Base-by-base conservation (phyloP, 2,329 filamentous ascomycete species). In the Neofusicoccum sp. region DNA sequence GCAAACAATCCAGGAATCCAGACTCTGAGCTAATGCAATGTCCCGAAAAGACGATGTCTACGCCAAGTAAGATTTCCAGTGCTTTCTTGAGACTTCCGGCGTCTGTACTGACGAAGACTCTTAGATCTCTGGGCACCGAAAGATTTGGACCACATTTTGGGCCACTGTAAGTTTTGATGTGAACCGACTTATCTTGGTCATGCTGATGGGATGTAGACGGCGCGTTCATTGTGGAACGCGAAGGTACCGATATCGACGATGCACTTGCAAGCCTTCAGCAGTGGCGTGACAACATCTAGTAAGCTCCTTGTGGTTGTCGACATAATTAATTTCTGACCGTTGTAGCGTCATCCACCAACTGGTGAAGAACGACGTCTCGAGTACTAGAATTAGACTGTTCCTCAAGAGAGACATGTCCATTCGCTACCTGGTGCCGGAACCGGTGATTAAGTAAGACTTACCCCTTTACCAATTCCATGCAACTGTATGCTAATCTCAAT, bases 121-220 rank as follows among this genome's bases (percentile, higher is more conserved):
- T 14, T 20, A 62, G 64, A 72, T 12, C 86, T 97, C 1, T 98
- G 93, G 93, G 89, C 88, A 54, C 82, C 86, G 48, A 84, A 88
- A 64, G 93, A 97, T 82, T 79, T 97, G 60, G 89, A 95, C 68
- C 90, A 96, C 68, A 97, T 97, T 62, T 80, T 97, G 20, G 87
- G 90, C 49, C 84, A 88, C 71, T 96, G 89, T 70, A 91, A 91
- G 44, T 43, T 6, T 41, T 87, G 89, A 9, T 93, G 3, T 11
- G n/a, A n/a, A 11, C 4, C 16, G 11, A 24, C 11, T 47, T 14
- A 12, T 34, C n/a, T 40, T 24, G 14, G 16, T 14, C 30, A 33
- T 33, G 28, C 8, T 58, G 20, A 40, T 16, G 28, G 9, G 11
- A 12, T 33, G 60, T 40, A 58, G 53, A 90, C 68, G 90, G 91